phyloP scores from a whole-genome alignment of 306 rosid genomes.

The Cucurbita pepo region DNA sequence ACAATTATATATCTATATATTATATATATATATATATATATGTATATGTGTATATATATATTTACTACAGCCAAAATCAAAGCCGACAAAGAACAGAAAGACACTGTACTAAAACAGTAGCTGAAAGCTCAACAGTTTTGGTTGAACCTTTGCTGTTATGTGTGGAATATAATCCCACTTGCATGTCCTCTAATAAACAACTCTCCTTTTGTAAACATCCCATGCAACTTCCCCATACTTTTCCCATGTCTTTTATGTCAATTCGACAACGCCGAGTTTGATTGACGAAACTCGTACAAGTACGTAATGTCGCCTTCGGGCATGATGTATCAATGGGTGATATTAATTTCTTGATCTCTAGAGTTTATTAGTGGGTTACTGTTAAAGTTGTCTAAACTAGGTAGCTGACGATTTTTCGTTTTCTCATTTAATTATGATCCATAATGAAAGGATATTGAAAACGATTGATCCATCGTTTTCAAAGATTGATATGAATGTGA shows the following conservation, averaged over 20 bases:
- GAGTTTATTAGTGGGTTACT: neutral
- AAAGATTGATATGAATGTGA: neutral
- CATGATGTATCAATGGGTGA: neutral
- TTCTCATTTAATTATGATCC: neutral
- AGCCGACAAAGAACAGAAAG: conserved; percentile 1
- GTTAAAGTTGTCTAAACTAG: neutral
- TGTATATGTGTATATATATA: neutral
- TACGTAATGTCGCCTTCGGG: neutral
- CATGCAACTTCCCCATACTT: conserved; percentile 1
- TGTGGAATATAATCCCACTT: neutral
- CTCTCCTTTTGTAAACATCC: neutral
- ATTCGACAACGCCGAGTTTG: neutral
- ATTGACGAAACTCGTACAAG: neutral
- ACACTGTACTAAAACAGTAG: conserved; percentile 2
- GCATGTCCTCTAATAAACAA: neutral
- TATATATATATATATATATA: neutral
- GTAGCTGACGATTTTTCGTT: neutral
- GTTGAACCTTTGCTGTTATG: neutral
- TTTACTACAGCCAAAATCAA: neutral
- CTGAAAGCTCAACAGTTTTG: neutral
- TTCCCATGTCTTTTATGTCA: neutral
- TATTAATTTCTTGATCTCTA: neutral
- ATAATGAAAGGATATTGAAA: neutral
- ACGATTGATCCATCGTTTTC: neutral
- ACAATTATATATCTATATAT: neutral